A percentile compares a stretch with the other conserved stretches of the same genome.
Evolutionary conservation across 768 basidiomycete genomes (phyloP).

Genomic region (Leccinum obscurum): DNA sequence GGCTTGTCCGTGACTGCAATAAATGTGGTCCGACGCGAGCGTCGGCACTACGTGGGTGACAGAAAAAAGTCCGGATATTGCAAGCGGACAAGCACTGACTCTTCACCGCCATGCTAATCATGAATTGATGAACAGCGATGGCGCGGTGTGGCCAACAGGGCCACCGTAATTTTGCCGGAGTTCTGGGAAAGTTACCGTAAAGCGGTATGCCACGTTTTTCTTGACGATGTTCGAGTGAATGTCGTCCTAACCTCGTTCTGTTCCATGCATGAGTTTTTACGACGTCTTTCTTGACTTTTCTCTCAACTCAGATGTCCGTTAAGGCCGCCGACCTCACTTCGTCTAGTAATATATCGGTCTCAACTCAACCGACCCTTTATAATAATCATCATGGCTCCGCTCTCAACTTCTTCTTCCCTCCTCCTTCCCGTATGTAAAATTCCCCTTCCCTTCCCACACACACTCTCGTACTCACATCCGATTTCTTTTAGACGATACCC

Average conservation of each 20-base stretch:
- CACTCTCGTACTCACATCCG: conserved; percentile 40
- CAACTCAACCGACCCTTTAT: conserved; percentile 17
- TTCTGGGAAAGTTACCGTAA: conserved; percentile 30
- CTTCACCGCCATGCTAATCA: background rate
- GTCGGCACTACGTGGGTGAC: background rate
- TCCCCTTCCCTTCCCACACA: conserved; percentile 22
- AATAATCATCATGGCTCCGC: conserved; percentile 17
- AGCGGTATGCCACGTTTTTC: conserved; percentile 27
- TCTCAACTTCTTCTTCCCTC: background rate
- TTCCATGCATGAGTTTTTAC: conserved; percentile 35
- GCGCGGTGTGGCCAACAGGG: background rate
- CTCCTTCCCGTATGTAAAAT: conserved; percentile 23
- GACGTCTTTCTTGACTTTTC: conserved; percentile 25
- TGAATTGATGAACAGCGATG: background rate
- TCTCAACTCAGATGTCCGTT: conserved; percentile 25
- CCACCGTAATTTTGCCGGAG: conserved; percentile 2
- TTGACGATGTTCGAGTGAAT: conserved; percentile 25
- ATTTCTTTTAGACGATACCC: conserved; percentile 17
- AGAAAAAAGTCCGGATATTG: conserved; percentile 2
- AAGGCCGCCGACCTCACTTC: conserved; percentile 19
- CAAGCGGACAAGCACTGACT: background rate
- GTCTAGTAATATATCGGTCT: background rate
- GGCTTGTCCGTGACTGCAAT: background rate
- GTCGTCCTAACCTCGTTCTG: conserved; percentile 27
- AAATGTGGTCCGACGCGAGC: background rate